Base-by-base conservation (phyloP, 129 eudicot genomes). In the Centrapalus pauciflorus region DNA sequence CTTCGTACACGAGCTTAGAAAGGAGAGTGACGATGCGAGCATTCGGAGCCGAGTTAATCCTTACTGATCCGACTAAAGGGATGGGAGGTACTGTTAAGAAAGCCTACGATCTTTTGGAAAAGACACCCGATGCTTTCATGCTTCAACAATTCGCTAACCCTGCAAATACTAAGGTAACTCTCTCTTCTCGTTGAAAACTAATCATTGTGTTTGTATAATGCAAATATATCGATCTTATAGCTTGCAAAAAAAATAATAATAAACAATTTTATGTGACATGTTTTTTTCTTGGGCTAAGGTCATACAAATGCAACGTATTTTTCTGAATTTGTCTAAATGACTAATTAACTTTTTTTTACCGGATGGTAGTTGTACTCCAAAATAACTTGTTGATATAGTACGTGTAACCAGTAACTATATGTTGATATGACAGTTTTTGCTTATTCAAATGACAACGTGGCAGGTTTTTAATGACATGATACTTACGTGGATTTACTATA, bases 51-150 rank as follows among this genome's bases (percentile, higher is more conserved):
- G 97, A 94, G 0, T 69, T 94, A 23, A 79, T 94, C 73, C 83
- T 94, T 50, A 94, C 99, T 0, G 99, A 94, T 67, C 99, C 99
- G 0, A 37, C 83, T 16, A 94, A 94, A 56, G 99, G 99, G 24
- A 94, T 94, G 99, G 99, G 93, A 19, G 97, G 99, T 26, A 94
- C 99, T 2, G 95, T 94, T 57, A 94, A 94, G 81, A 94, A 94
- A 78, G 96, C 99, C 3, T 86, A 89, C 45, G 84, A 94, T 17
- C 96, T 94, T 80, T 41, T 94, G 63, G 99, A 89, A 33, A 72
- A 79, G 16, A 89, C 97, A 9, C 99, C 99, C 0, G 80, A 89
- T 29, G 90, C 86, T 58, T 89, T 84, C 83, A 94, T 94, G 99
- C 99, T 89, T 56, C 96, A 94, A 70, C 99, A 94, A 48, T 94